Conservation (phyloP, 2,329 filamentous ascomycete species). For the Trichocomaceae sp. region DNA sequence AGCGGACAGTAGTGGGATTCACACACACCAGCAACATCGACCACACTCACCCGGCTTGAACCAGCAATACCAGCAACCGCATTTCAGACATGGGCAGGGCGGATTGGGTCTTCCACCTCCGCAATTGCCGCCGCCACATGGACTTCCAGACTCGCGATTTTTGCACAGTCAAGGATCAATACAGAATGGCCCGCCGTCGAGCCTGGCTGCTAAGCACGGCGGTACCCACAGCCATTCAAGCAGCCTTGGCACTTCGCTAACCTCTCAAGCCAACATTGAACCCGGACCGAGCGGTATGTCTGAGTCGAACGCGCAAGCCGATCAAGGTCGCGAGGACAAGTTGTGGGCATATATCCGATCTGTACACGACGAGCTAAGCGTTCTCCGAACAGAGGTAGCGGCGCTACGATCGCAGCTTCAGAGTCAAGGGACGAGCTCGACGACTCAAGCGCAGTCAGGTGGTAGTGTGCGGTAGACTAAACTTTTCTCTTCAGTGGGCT, state of each 20-base stretch:
- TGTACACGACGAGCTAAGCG: conserved; percentile 37
- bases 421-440: conserved; percentile 11
- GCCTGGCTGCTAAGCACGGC: conserved; percentile 30
- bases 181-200: conserved; percentile 25
- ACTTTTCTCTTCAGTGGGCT: too few species aligned
- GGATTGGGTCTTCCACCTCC: conserved; percentile 33
- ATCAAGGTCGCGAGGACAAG: conserved; percentile 31
- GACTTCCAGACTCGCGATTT: conserved; percentile 38
- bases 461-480: conserved; percentile 2
- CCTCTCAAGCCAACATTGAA: conserved; percentile 17
- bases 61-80: conserved; percentile 38
- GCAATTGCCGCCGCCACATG: conserved; percentile 40
- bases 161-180: conserved; percentile 33
- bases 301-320: conserved; percentile 21
- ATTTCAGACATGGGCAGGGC: conserved; percentile 22
- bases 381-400: conserved; percentile 37
- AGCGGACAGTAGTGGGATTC: conserved; percentile 26
- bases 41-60: conserved; percentile 38
- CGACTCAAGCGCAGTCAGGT: neutral
- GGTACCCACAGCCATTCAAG: conserved; percentile 30
- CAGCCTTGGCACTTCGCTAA: conserved; percentile 27
- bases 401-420: conserved; percentile 34
- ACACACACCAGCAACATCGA: conserved; percentile 37
- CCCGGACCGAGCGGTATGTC: conserved; percentile 10
- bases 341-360: conserved; percentile 40